These are phyloP conservation scores for Brassica juncea DNA, from an alignment of 345 rosid genomes.

Conservation along the genomic window DNA sequence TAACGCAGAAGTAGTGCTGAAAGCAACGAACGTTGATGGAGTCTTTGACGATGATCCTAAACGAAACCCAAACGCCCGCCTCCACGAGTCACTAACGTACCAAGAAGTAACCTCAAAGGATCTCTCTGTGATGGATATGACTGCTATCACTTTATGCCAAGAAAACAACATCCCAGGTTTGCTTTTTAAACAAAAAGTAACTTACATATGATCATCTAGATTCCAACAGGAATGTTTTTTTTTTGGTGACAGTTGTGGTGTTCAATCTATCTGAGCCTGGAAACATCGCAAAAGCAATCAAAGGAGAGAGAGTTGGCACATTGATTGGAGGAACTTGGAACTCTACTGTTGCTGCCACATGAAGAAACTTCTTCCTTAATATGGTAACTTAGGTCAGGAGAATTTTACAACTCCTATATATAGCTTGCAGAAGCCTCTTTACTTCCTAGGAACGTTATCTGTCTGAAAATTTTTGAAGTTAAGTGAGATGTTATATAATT, in stretches of 20 bases:
- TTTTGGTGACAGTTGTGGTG: slow-evolving; percentile 65
- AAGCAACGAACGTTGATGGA: slow-evolving; percentile 94
- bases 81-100: slow-evolving; percentile 73
- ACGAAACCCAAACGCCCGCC: slow-evolving; percentile 75
- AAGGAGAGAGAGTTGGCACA: slow-evolving; percentile 87
- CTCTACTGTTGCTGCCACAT: slow-evolving; percentile 42
- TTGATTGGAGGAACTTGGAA: slow-evolving; percentile 66
- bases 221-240: neutral
- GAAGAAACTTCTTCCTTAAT: slow-evolving; percentile 14
- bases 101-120: slow-evolving; percentile 87
- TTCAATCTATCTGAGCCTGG: slow-evolving; percentile 80
- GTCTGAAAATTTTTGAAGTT: slow-evolving; percentile 34
- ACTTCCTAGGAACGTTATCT: slow-evolving; percentile 12
- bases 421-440: neutral
- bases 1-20: slow-evolving; percentile 89
- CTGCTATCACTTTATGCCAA: slow-evolving; percentile 92
- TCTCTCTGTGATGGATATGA: slow-evolving; percentile 98
- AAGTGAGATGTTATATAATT: slow-evolving; percentile 2
- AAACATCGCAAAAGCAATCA: slow-evolving; percentile 81
- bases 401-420: neutral
- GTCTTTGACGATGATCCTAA: slow-evolving; percentile 91
- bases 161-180: slow-evolving; percentile 66
- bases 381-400: slow-evolving; percentile 29
- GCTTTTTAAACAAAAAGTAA: neutral
- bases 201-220: neutral